phyloP scores from a whole-genome alignment of 495 filamentous ascomycete species.

The Aspergillus homomorphus region DNA sequence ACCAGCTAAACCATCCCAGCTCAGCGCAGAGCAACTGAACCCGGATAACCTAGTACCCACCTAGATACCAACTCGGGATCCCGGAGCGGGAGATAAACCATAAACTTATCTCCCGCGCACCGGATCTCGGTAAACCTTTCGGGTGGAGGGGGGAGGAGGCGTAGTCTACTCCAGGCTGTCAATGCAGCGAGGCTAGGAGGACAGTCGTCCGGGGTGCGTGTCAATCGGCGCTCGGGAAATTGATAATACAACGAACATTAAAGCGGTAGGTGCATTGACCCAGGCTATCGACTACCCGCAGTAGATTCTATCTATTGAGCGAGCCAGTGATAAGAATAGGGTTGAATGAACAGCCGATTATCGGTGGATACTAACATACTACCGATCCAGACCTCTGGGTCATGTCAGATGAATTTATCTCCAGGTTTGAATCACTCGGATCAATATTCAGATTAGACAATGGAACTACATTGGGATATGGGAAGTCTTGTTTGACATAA shows the following conservation, averaged over 20 bases:
- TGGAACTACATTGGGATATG: no score
- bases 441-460: no score
- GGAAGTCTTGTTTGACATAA: no score
- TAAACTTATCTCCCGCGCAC: no score
- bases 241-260: no score
- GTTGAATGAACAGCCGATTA: constrained; percentile 9
- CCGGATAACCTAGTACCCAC: no score
- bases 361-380: constrained; percentile 4
- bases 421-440: no score
- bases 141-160: not conserved
- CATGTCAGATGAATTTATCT: not conserved
- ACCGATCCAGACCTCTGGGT: no score
- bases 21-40: no score
- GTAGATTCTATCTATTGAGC: not conserved
- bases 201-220: not conserved
- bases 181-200: not conserved
- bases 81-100: not conserved
- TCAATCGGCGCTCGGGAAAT: not conserved
- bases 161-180: not conserved
- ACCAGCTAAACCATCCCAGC: no score
- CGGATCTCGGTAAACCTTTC: not conserved
- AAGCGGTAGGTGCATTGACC: not conserved
- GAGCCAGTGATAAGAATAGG: not conserved
- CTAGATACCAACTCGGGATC: not conserved
- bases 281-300: no score